A percentile compares a stretch with the other conserved stretches of the same genome.
These are phyloP conservation scores for Isabelozyma rhagii DNA, from an alignment of 805 yeast species.

Conservation along the genomic window DNA sequence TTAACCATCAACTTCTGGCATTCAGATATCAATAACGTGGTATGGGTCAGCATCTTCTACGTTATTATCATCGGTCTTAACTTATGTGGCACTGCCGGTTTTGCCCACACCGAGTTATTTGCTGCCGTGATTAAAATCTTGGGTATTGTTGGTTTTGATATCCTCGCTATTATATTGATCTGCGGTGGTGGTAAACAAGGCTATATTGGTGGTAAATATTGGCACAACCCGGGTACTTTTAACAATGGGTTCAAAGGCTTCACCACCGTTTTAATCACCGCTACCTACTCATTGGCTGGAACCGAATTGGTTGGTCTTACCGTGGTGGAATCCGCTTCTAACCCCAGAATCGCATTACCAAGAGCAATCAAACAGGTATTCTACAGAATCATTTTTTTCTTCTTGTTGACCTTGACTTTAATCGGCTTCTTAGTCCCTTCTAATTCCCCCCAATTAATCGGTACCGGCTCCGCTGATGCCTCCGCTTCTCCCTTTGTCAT, in stretches of 20 bases:
- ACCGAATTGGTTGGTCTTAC: conserved; percentile 41
- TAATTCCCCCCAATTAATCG: conserved; percentile 20
- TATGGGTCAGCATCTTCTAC: conserved; percentile 39
- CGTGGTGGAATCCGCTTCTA: conserved; percentile 33
- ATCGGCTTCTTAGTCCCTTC: conserved; percentile 39
- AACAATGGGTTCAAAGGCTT: conserved; percentile 42
- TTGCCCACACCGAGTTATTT: conserved; percentile 36
- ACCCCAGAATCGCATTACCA: conserved; percentile 38
- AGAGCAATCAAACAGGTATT: conserved; percentile 42
- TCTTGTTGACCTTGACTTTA: conserved; percentile 38
- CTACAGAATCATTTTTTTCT: conserved; percentile 39
- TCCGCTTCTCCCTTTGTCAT: conserved; percentile 43
- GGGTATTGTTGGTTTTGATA: conserved; percentile 39
- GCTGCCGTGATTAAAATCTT: conserved; percentile 34
- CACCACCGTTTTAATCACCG: conserved; percentile 35
- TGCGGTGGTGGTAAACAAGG: conserved; percentile 43
- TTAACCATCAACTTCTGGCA: conserved; percentile 41
- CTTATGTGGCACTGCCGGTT: conserved; percentile 32
- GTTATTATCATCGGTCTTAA: conserved; percentile 33
- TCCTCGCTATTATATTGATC: conserved; percentile 35
- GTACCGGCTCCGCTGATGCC: conserved; percentile 18
- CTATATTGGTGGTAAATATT: conserved; percentile 34
- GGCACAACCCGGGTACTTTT: conserved; percentile 37
- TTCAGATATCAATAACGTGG: conserved; percentile 35
- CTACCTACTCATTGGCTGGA: conserved; percentile 42